Evolutionary conservation across 805 yeast genomes (phyloP).

Genomic region (Pichia kluyveri): DNA sequence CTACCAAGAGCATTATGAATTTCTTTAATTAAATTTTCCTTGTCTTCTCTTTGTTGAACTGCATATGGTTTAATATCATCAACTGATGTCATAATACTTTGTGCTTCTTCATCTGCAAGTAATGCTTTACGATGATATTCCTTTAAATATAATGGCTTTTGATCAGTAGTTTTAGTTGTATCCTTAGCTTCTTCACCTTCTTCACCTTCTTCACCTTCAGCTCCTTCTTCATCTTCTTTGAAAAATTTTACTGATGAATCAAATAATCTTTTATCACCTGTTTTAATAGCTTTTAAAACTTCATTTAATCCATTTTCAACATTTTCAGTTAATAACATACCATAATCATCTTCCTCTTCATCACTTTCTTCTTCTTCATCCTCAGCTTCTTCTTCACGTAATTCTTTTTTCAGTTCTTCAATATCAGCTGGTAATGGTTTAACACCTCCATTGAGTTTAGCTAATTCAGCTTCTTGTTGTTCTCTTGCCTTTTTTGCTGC

Average conservation of each 20-base stretch:
- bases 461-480: constrained; percentile 17
- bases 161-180: no score
- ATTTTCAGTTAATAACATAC: constrained; percentile 78
- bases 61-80: constrained; percentile 62
- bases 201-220: constrained; percentile 43
- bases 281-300: constrained; percentile 62
- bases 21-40: constrained; percentile 62
- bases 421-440: constrained; percentile 8
- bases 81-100: constrained; percentile 42
- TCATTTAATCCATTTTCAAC: constrained; percentile 72
- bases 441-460: neutral
- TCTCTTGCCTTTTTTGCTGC: constrained; percentile 65
- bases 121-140: constrained; percentile 87
- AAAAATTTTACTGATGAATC: constrained; percentile 70
- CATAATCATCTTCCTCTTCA: constrained; percentile 87
- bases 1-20: constrained; percentile 61
- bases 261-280: constrained; percentile 55
- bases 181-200: constrained; percentile 33
- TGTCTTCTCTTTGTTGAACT: constrained; percentile 67
- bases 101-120: constrained; percentile 53
- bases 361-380: constrained; percentile 3
- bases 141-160: constrained; percentile 76
- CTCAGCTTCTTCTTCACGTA: constrained; percentile 21
- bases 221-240: constrained; percentile 49
- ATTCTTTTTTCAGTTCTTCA: constrained; percentile 11